A percentile compares a stretch with the other conserved stretches of the same genome.
Evolutionary conservation across 2,329 filamentous ascomycete genomes (phyloP).

Genomic region (Tolypocladium tropicale): DNA sequence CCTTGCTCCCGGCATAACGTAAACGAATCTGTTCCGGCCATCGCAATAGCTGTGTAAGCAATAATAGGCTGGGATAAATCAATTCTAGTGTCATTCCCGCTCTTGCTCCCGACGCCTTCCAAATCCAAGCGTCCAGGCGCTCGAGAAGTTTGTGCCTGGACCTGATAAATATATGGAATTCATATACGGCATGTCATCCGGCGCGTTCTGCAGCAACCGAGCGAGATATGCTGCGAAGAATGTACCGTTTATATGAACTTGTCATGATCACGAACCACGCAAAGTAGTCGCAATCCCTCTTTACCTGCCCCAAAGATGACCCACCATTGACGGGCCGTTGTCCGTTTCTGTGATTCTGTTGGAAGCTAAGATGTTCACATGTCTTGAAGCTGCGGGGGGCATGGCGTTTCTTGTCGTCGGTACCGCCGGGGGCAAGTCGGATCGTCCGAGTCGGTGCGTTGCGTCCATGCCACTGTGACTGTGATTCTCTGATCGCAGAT

Average conservation of each 20-base stretch:
- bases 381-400: background rate
- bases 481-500: conserved; percentile 24
- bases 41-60: background rate
- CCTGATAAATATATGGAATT: background rate
- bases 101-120: background rate
- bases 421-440: background rate
- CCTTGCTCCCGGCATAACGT: too few species aligned
- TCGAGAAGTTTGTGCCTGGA: background rate
- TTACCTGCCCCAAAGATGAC: background rate
- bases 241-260: background rate
- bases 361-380: background rate
- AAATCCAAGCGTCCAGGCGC: background rate
- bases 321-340: background rate
- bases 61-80: background rate
- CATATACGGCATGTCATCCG: background rate
- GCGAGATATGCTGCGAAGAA: background rate
- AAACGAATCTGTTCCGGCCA: background rate
- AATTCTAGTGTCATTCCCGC: background rate
- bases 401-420: background rate
- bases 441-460: background rate
- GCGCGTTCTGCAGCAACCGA: background rate
- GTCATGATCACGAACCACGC: background rate
- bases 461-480: background rate
- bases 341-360: background rate
- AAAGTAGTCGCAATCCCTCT: background rate